A percentile compares a stretch with the other conserved stretches of the same genome.
Conservation (phyloP, 2,329 filamentous ascomycete genomes). For the Xylaria sp. region DNA sequence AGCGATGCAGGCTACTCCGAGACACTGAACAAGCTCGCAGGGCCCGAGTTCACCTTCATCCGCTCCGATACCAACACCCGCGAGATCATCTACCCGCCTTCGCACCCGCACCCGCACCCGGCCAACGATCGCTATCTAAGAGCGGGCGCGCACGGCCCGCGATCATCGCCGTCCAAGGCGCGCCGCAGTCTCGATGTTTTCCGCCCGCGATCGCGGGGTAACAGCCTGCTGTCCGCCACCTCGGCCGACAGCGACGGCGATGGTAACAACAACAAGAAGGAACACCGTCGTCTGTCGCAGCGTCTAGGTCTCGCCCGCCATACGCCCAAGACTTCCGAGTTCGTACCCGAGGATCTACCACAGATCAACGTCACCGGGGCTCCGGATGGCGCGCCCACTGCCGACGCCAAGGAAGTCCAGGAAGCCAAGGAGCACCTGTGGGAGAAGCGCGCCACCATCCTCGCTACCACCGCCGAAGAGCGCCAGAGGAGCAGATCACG, state of each 20-base stretch:
- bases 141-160: slow-evolving; percentile 42
- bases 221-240: slow-evolving; percentile 57
- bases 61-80: slow-evolving; percentile 84
- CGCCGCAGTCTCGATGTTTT: slow-evolving; percentile 42
- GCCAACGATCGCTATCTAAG: slow-evolving; percentile 48
- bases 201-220: slow-evolving; percentile 57
- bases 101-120: slow-evolving; percentile 47
- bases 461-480: slow-evolving; percentile 73
- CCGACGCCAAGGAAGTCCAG: slow-evolving; percentile 49
- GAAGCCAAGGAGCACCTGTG: slow-evolving; percentile 75
- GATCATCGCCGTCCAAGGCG: slow-evolving; percentile 52
- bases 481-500: slow-evolving; percentile 54
- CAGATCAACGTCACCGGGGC: slow-evolving; percentile 65
- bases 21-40: slow-evolving; percentile 52
- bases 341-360: slow-evolving; percentile 83
- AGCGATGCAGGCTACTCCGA: slow-evolving; percentile 52
- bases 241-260: slow-evolving; percentile 48
- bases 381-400: slow-evolving; percentile 17
- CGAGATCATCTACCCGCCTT: slow-evolving; percentile 80
- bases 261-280: slow-evolving; percentile 33
- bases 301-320: slow-evolving; percentile 72
- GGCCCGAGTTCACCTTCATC: slow-evolving; percentile 82
- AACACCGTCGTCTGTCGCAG: slow-evolving; percentile 68
- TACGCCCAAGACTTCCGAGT: slow-evolving; percentile 69
- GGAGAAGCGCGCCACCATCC: slow-evolving; percentile 92